Base-by-base conservation (phyloP, 192 early-diverging fungal species). In the Backusella mclennaniae region DNA sequence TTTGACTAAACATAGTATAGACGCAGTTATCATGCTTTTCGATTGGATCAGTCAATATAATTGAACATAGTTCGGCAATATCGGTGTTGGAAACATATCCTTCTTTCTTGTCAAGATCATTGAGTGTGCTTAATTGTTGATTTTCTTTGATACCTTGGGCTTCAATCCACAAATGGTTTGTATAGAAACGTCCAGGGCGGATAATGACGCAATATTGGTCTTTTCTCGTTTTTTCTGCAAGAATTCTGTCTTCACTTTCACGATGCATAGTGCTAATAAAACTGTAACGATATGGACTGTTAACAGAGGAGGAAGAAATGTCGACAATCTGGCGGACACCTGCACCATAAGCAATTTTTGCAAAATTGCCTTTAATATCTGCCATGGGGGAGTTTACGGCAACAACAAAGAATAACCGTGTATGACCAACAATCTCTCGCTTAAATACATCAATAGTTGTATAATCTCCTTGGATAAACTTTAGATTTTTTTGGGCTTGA, bases 261-360 rank as follows among this genome's bases (percentile, higher is more conserved):
- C 23, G 19, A 73, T 73, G 72, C 23, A 26, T 74, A 36, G 53
- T 23, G n/a, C 31, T 38, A 33, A 75, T 35, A 38, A 31, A 66
- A 12, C 23, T 41, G 15, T 41, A 67, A n/a, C 66, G 33, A 39
- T 66, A 75, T 3, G 63, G 38, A 21, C 31, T 46, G 9, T 67
- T 66, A 8, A 63, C 42, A 21, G 59, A 41, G 35, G 31, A 63
- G 6, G 67, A 74, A 4, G 73, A 79, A 19, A 79, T 69, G 56
- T 79, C 77, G 12, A 79, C 77, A 35, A 79, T 69, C 67, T 79
- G 77, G 42, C 74, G 73, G 14, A 72, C 77, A n/a, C 77, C 77
- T 21, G 77, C 73, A 26, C 35, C 52, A 19, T 79, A 79, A 6
- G 71, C 69, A 8, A 67, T 39, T 21, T 17, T 69, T 5, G 77